Evolutionary conservation across 306 rosid genomes (phyloP), one percentile per base, ranked within the genome.

Genomic region (Corylus avellana): DNA sequence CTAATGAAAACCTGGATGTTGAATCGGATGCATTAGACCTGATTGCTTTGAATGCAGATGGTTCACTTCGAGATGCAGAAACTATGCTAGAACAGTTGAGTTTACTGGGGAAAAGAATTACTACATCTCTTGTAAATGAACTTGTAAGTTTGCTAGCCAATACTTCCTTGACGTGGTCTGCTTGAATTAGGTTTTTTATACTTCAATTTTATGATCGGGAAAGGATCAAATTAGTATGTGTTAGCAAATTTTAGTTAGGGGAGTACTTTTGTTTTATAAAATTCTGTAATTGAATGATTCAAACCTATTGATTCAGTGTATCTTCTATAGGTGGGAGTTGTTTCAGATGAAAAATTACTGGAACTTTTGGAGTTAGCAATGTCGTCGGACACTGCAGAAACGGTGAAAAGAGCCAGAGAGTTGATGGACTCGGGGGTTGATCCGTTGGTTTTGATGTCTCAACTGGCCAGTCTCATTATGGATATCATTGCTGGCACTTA

Each of bases 41-140:
- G 87, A 95, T 95, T 83, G 98, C 98, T 48, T 74, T 86, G 87
- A 93, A 95, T 83, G 99, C 98, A 14, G 97, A 95, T 80, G 99
- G 99, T 82, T 93, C 98, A 53, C 99, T 95, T 89, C 91, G 94
- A 77, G 99, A 93, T 77, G 98, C 98, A 49, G 99, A 93, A 92
- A 95, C 99, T 70, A 95, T 93, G 98, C 79, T 95, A 73, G 99
- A 95, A 78, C 99, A 95, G 74, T 90, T 95, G 87, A 91, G 98
- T 82, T 90, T 95, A 86, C 86, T 95, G 82, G 99, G 98, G 25
- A 91, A 93, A 84, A 88, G 90, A 87, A 91, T 95, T 70, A 91
- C 97, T 9, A 83, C 91, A n/a, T 88, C 97, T 72, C 98, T 95
- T 51, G 99, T 93, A 75, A 95, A 95, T 84, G 99, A 95, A 89